Evolutionary conservation across 2,329 filamentous ascomycete species (phyloP).

Genomic region (Penicillium palitans): DNA sequence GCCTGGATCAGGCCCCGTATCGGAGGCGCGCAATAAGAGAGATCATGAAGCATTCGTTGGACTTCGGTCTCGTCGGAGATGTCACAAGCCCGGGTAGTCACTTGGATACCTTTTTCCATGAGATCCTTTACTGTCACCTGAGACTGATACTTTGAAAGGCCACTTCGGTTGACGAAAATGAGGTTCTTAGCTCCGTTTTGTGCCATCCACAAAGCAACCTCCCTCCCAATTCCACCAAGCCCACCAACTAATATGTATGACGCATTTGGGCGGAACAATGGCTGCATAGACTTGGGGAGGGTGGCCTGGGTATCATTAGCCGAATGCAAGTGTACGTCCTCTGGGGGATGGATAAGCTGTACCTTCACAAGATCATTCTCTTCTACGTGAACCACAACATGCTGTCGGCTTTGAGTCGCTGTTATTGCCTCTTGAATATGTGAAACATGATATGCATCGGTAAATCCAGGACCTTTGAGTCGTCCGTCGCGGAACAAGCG

Average conservation of each 20-base stretch:
- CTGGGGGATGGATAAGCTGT: background rate
- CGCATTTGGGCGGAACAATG: slow-evolving; percentile 13
- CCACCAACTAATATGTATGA: slow-evolving; percentile 33
- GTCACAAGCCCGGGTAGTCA: slow-evolving; percentile 32
- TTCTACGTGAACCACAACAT: slow-evolving; percentile 9
- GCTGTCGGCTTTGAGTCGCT: background rate
- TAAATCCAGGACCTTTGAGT: slow-evolving; percentile 9
- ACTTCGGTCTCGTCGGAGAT: slow-evolving; percentile 36
- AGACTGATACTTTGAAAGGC: slow-evolving; percentile 17
- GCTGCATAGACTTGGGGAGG: background rate
- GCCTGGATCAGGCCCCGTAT: slow-evolving; percentile 32
- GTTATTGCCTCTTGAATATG: slow-evolving; percentile 15
- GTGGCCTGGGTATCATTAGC: slow-evolving; percentile 7
- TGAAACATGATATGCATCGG: slow-evolving; percentile 12
- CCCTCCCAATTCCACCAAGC: slow-evolving; percentile 31
- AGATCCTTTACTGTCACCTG: slow-evolving; percentile 21
- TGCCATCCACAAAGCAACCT: slow-evolving; percentile 45
- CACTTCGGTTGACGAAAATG: slow-evolving; percentile 54
- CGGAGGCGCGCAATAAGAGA: slow-evolving; percentile 13
- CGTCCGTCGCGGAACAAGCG: slow-evolving; percentile 15
- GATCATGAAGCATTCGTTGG: slow-evolving; percentile 13
- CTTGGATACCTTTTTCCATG: slow-evolving; percentile 18
- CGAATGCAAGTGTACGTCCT: too few species aligned
- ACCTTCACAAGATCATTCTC: slow-evolving; percentile 17
- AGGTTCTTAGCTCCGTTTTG: slow-evolving; percentile 53